Base-by-base conservation (phyloP, 805 yeast genomes). In the Metschnikowia gruessii region DNA sequence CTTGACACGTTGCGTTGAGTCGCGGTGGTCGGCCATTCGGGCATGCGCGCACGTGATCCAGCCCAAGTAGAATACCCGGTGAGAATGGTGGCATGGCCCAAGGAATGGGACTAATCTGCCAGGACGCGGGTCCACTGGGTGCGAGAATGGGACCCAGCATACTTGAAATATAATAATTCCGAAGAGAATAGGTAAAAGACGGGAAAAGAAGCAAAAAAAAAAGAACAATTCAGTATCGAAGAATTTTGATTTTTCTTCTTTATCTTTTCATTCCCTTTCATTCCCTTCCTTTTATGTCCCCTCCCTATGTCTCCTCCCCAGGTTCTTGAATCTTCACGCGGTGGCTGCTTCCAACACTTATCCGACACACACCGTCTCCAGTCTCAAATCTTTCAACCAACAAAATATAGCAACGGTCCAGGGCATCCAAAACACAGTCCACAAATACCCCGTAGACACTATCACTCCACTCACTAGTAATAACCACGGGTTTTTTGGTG, bases 321-420 rank as follows among this genome's bases (percentile, higher is more conserved):
- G 18, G n/a, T 28, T 44, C 40, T 19, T 21, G 22, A 22, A 45
- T 37, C n/a, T 13, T n/a, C 10, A 41, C n/a, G 22, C 38, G 34
- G 43, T 41, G 42, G 39, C 37, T 40, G 42, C 68, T 55, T 3
- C 80, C 82, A 29, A 73, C 57, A 13, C 66, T 68, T 1, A 76
- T 65, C 7, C 62, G 49, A 18, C 72, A 55, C 3, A 50, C 52
- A 6, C 78, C 82, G 4, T 51, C 42, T 0, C 82, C 82, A 5
- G 59, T 53, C 49, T 77, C 82, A 47, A 77, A 74, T 33, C 82
- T 54, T 52, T 77, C 82, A n/a, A 75, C 59, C 18, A 77, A 56
- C 8, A 77, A 48, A 3, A 75, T 61, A 45, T 74, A 72, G 4
- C 48, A 51, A 0, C 66, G 44, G 19, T 46, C 72, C 2, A 64